Base-by-base conservation (phyloP, 257 asterid species). In the Solanum ossicruentum region DNA sequence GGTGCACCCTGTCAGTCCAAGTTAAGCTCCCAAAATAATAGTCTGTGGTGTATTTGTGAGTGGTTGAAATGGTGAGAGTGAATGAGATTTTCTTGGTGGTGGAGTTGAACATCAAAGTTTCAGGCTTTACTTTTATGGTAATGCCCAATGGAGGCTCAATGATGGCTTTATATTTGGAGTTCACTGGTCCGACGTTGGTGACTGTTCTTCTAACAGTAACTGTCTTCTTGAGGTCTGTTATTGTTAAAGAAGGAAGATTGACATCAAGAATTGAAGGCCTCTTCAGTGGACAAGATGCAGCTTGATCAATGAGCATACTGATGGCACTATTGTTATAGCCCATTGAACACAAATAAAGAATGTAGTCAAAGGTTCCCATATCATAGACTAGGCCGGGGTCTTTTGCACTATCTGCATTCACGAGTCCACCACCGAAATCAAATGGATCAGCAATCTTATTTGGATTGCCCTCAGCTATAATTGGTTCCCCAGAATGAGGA, bases 1-100 rank as follows among this genome's bases (percentile, higher is more conserved):
- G 73, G 71, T 88, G 89, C 49, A 84, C 75, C 56, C 92, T 90
- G 20, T 91, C 88, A 45, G 84, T 84, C 95, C 92, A 92, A 8
- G 84, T 83, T 5, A 92, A 72, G 91, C 91, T 87, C 84, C 93
- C 93, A 54, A 92, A 92, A 18, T 60, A 80, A 63, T 85, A 92
- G 11, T 88, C 90, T n/a, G 75, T 86, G 26, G 55, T 89, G 26
- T 83, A 81, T 47, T 81, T 85, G 67, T 87, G 90, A 84, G 79
- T 45, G 8, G 91, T 65, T 57, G 77, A 87, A 58, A 90, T 75
- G 0, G 90, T 91, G 71, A 91, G 90, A 45, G 65, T 52, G 86
- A 86, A 91, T 1, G 93, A 84, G 39, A 89, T 21, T 83, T 77
- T 88, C 88, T 70, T 87, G n/a, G 26, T 84, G 58, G 41, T 17